Base-by-base conservation (phyloP, 2,329 filamentous ascomycete genomes). In the Fusarium albosuccineum region DNA sequence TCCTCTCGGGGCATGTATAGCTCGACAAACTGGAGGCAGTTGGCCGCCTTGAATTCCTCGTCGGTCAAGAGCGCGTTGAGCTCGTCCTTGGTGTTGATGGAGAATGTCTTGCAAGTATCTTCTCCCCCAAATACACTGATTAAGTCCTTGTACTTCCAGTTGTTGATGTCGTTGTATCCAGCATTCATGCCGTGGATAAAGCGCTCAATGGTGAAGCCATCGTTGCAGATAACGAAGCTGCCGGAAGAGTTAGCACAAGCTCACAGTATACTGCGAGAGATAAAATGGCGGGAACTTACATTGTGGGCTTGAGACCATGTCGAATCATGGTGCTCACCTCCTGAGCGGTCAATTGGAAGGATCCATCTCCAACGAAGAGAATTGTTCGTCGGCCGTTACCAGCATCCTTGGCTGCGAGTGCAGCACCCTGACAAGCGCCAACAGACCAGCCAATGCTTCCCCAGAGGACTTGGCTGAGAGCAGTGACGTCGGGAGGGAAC, bases 201-300 rank as follows among this genome's bases (percentile, higher is more conserved):
- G 30, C 94, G 89, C 80, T 97, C 94, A 76, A 97, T 96, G 9
- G 93, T 96, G 80, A 92, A 97, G 10, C 94, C 94, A 40, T 94
- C 88, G 76, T 97, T 97, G 84, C 92, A 93, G 70, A 97, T 91
- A 65, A 96, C 85, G 76, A 97, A 95, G 65, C 87, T 88, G 57
- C 5, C 36, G 34, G 11, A n/a, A 51, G 7, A 41, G 58, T 78
- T 64, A 77, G 70, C 48, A 49, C n/a, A 29, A 16, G 29, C 5
- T 22, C 13, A 6, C 34, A 14, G 36, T 4, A 27, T 14, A 8
- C 29, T 22, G 9, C 10, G 5, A 13, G n/a, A 13, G 7, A 13
- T 9, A 22, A 51, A 6, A 33, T n/a, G 1, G 29, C 7, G 11
- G 4, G n/a, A 29, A 81, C 87, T 82, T 80, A 91, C 85, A 97